phyloP scores from a whole-genome alignment of 441 rosid genomes.

The Hura crepitans region DNA sequence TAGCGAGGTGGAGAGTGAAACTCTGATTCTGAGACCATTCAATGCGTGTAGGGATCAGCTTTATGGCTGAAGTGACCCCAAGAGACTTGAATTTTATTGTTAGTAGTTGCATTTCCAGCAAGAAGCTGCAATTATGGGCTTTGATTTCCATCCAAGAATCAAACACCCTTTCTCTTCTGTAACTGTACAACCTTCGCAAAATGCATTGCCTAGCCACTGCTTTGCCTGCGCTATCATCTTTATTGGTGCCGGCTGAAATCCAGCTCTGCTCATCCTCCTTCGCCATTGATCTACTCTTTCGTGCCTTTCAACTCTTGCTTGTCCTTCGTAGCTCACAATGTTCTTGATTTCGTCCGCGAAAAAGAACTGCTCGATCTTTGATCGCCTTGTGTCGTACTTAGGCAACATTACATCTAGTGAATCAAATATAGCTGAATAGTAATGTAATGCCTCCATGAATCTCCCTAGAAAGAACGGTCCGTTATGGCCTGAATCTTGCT shows the following conservation, averaged over 20 bases:
- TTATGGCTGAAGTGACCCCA: too few relatives aligned
- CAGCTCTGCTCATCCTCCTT: constrained; percentile 57
- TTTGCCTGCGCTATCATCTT: constrained; percentile 41
- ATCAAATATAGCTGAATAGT: constrained; percentile 53
- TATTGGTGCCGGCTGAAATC: constrained; percentile 37
- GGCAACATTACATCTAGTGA: constrained; percentile 50
- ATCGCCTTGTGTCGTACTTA: constrained; percentile 56
- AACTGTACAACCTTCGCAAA: constrained; percentile 39
- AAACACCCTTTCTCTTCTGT: constrained; percentile 51
- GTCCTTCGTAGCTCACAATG: constrained; percentile 58
- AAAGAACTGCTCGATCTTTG: constrained; percentile 58
- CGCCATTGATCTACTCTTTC: constrained; percentile 55
- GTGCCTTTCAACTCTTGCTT: constrained; percentile 44
- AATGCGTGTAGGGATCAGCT: too few relatives aligned
- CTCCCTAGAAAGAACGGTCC: constrained; percentile 58
- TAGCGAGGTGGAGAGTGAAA: too few relatives aligned
- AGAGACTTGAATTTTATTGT: background rate
- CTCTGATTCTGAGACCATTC: too few relatives aligned
- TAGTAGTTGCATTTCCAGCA: constrained; percentile 46
- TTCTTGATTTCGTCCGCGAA: constrained; percentile 59
- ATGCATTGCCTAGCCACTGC: constrained; percentile 40
- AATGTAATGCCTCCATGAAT: constrained; percentile 58
- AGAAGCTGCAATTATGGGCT: constrained; percentile 47
- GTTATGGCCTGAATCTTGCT: constrained; percentile 62
- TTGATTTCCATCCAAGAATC: constrained; percentile 55